Conservation (phyloP, 2,329 filamentous ascomycete genomes). For the Neocatenulostroma microsporum region DNA sequence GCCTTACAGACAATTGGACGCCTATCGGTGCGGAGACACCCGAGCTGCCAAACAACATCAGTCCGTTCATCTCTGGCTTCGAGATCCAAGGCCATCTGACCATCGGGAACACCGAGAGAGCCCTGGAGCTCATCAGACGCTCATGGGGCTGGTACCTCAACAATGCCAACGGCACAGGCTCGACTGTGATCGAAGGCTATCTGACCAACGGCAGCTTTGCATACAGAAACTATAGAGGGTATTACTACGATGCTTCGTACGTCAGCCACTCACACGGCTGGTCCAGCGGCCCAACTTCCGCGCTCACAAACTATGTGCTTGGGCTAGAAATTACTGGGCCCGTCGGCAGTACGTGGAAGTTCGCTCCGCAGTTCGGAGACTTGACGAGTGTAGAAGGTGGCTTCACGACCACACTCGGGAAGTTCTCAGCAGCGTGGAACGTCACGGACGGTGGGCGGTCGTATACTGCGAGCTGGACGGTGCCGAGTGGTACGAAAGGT, state of each 20-base stretch:
- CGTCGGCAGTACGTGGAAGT: constrained; percentile 35
- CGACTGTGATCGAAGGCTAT: constrained; percentile 39
- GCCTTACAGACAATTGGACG: constrained; percentile 37
- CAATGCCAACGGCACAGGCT: constrained; percentile 36
- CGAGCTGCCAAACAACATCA: constrained; percentile 35
- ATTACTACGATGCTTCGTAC: constrained; percentile 23
- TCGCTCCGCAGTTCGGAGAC: constrained; percentile 41
- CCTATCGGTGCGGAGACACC: constrained; percentile 40
- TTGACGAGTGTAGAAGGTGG: constrained; percentile 37
- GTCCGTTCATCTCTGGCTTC: constrained; percentile 37
- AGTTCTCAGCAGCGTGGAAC: constrained; percentile 33
- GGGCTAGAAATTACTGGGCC: constrained; percentile 37
- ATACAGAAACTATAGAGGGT: constrained; percentile 35
- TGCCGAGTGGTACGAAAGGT: constrained; percentile 1
- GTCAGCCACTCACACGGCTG: constrained; percentile 27
- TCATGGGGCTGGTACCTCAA: constrained; percentile 37
- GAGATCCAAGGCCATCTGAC: constrained; percentile 39
- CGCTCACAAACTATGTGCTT: constrained; percentile 39
- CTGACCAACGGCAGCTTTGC: constrained; percentile 43
- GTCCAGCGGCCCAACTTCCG: constrained; percentile 33
- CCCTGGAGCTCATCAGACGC: constrained; percentile 37
- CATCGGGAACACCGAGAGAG: constrained; percentile 30
- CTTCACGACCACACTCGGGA: constrained; percentile 40
- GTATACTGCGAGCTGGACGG: constrained; percentile 14
- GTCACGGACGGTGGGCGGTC: constrained; percentile 12